Conservation (phyloP, 2,329 filamentous ascomycete genomes). For the Epichloe amarillans region DNA sequence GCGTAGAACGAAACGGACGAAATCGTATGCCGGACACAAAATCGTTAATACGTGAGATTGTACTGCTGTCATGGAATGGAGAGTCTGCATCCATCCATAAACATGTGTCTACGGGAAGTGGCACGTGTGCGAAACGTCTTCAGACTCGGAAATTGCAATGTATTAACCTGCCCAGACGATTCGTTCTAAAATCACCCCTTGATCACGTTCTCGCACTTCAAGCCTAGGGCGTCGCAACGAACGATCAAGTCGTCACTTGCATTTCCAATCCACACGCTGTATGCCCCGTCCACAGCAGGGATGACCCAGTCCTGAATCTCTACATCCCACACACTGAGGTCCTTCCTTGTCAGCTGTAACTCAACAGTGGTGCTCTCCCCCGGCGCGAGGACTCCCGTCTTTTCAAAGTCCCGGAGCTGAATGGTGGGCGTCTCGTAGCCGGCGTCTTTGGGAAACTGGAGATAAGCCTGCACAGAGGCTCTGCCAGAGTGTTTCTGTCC, state of each 20-base stretch:
- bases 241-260: constrained; percentile 22
- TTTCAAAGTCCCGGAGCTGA: constrained; percentile 62
- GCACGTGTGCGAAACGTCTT: too few species aligned
- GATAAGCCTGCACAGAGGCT: constrained; percentile 32
- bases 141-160: too few species aligned
- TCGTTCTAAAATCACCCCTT: not conserved
- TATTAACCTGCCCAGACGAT: too few species aligned
- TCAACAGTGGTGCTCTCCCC: constrained; percentile 37
- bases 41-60: too few species aligned
- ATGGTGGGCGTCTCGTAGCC: constrained; percentile 49
- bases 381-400: constrained; percentile 40
- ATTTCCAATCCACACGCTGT: constrained; percentile 26
- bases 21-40: too few species aligned
- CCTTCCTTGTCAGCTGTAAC: constrained; percentile 50
- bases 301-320: constrained; percentile 54
- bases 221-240: constrained; percentile 17
- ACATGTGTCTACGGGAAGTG: too few species aligned
- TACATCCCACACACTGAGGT: constrained; percentile 62
- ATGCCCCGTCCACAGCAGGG: constrained; percentile 22
- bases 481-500: constrained; percentile 31
- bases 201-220: constrained; percentile 15
- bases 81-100: too few species aligned
- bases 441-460: constrained; percentile 26
- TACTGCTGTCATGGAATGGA: too few species aligned
- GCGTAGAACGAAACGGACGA: too few species aligned